These are phyloP conservation scores for Ogataea neopini DNA, from an alignment of 805 yeast genomes.

Conservation along the genomic window DNA sequence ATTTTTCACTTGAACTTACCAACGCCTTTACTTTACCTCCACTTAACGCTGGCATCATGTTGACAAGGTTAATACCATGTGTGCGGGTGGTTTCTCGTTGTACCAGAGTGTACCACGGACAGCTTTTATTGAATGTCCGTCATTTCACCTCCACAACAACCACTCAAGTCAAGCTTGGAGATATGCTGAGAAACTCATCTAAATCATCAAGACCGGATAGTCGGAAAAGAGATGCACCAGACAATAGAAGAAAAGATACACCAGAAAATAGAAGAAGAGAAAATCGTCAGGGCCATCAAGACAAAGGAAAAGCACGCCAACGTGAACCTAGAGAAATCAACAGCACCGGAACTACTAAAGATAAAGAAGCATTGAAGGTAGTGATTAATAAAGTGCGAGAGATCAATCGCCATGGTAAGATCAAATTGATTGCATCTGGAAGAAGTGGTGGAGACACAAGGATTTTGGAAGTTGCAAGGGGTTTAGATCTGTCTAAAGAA, in stretches of 20 bases:
- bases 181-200: background rate
- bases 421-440: conserved; percentile 23
- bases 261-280: background rate
- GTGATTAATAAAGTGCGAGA: conserved; percentile 20
- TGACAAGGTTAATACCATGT: no score
- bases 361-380: conserved; percentile 29
- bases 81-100: no score
- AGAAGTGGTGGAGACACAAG: conserved; percentile 17
- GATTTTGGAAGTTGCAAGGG: conserved; percentile 14
- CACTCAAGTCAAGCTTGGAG: background rate
- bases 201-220: conserved; percentile 1
- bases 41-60: no score
- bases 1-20: no score
- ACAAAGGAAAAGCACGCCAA: background rate
- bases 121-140: no score
- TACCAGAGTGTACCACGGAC: no score
- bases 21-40: no score
- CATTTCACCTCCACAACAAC: background rate
- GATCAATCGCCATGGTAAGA: conserved; percentile 20
- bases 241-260: no score
- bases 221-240: background rate
- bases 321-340: conserved; percentile 10
- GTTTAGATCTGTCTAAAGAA: conserved; percentile 26
- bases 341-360: conserved; percentile 30
- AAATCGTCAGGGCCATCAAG: background rate